phyloP scores from a whole-genome alignment of 805 yeast species.

The Priceomyces haplophilus region DNA sequence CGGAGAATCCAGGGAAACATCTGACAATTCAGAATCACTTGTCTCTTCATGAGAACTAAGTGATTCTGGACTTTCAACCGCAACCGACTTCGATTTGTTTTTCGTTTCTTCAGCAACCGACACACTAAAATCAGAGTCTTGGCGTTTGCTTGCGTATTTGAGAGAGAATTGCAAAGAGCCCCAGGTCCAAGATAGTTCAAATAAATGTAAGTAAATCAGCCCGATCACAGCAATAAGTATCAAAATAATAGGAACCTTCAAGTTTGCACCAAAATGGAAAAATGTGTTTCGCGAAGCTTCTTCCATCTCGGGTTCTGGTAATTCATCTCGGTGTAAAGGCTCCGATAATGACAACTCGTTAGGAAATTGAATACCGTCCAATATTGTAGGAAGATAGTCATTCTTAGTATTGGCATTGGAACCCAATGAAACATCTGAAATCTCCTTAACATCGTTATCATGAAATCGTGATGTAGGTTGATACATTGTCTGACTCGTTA shows the following conservation, averaged over 20 bases:
- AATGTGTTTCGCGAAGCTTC: background rate
- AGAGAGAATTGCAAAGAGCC: background rate
- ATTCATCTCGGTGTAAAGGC: background rate
- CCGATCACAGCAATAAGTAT: background rate
- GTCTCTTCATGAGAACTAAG: background rate
- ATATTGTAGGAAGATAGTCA: slow-evolving; percentile 24
- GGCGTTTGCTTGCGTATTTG: background rate
- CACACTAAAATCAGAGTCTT: too few relatives aligned
- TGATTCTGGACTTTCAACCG: background rate
- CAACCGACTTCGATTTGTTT: too few relatives aligned
- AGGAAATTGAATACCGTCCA: slow-evolving; percentile 38
- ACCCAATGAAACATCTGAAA: slow-evolving; percentile 23
- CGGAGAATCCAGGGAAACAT: background rate
- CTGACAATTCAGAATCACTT: background rate
- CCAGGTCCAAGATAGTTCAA: background rate
- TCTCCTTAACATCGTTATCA: slow-evolving; percentile 15
- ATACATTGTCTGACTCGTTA: slow-evolving; percentile 29
- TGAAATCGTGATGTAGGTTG: slow-evolving; percentile 35
- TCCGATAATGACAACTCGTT: slow-evolving; percentile 7
- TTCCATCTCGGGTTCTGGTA: background rate
- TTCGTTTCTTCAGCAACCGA: too few relatives aligned
- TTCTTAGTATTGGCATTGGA: background rate
- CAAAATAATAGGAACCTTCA: background rate
- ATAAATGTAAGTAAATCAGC: background rate
- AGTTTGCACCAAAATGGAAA: background rate